Evolutionary conservation across 345 rosid genomes (phyloP), one percentile per base, ranked within the genome.

Genomic region (Mallotus nudiflorus): DNA sequence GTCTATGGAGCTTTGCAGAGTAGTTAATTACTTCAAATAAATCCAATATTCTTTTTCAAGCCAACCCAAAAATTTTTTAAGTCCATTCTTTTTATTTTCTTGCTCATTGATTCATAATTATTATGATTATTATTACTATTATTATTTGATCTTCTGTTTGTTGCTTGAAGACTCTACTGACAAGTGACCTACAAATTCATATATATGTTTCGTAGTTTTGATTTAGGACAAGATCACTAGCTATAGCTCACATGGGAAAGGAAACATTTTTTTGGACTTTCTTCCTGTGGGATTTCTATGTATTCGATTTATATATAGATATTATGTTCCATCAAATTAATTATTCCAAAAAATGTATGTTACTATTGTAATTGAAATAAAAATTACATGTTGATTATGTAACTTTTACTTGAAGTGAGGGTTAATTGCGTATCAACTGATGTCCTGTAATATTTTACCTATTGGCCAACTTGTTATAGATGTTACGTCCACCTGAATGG

Each of bases 1-100:
- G 84, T 66, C 79, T 93, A 24, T 93, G 98, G 98, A 91, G 84
- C 76, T 93, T 93, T 80, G 87, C 75, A 84, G 82, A 84, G 18
- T 46, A 66, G 53, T 31, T 42, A 9, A 11, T 48, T 57, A 37
- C 28, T n/a, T 19, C 9, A 20, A 42, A n/a, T n/a, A n/a, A 64
- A 15, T 35, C 44, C 33, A 8, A 19, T 6, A 16, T 29, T 63
- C 16, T 45, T n/a, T n/a, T n/a, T n/a, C n/a, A n/a, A n/a, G n/a
- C n/a, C n/a, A n/a, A n/a, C n/a, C n/a, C n/a, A n/a, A n/a, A n/a
- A n/a, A n/a, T n/a, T n/a, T n/a, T n/a, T n/a, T n/a, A n/a, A n/a
- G n/a, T 63, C 28, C 59, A 59, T 70, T 70, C 35, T 60, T 70
- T n/a, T 40, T 42, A n/a, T n/a, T n/a, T n/a, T n/a, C n/a, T n/a